Percentiles rank a stretch among this genome's conserved stretches.
Conservation (phyloP, 139 green algal genomes). For the Desmodesmus armatus region DNA sequence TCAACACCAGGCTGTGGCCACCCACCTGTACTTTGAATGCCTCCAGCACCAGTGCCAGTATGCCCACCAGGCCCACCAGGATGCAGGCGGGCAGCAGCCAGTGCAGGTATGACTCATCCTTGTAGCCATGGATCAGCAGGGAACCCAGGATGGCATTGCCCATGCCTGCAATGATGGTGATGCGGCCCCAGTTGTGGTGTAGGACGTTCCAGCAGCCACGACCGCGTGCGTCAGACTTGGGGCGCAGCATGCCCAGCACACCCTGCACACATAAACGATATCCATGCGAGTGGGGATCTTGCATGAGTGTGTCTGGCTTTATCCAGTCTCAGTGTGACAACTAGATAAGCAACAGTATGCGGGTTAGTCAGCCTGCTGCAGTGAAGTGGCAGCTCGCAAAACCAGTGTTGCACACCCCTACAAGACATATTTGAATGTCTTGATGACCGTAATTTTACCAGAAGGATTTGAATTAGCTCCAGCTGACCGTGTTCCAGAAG, state of each 20-base stretch:
- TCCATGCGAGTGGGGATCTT: no score
- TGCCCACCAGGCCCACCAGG: not conserved
- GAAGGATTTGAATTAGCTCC: constrained; percentile 62
- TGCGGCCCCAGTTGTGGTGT: constrained; percentile 20
- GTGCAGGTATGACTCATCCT: constrained; percentile 14
- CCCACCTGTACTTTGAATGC: constrained; percentile 38
- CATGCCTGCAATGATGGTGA: not conserved
- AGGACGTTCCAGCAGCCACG: constrained; percentile 24
- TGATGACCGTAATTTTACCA: constrained; percentile 56
- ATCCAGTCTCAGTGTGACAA: no score
- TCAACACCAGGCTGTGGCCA: not conserved
- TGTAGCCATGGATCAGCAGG: constrained; percentile 26
- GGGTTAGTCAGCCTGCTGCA: no score
- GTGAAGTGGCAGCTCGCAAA: no score
- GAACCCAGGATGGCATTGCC: constrained; percentile 13
- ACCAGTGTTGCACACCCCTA: no score
- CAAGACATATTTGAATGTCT: no score
- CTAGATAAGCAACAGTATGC: not conserved
- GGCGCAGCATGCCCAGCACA: not conserved
- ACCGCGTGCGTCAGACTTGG: not conserved
- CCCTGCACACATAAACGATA: no score
- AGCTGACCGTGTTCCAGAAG: constrained; percentile 61
- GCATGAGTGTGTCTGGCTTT: no score
- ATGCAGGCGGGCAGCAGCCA: constrained; percentile 36
- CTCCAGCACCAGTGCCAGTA: constrained; percentile 16